Percentiles rank a stretch among this genome's conserved stretches.
These are phyloP conservation scores for Ophiostoma sp. DNA, from an alignment of 2,329 filamentous ascomycete genomes.

Conservation along the genomic window DNA sequence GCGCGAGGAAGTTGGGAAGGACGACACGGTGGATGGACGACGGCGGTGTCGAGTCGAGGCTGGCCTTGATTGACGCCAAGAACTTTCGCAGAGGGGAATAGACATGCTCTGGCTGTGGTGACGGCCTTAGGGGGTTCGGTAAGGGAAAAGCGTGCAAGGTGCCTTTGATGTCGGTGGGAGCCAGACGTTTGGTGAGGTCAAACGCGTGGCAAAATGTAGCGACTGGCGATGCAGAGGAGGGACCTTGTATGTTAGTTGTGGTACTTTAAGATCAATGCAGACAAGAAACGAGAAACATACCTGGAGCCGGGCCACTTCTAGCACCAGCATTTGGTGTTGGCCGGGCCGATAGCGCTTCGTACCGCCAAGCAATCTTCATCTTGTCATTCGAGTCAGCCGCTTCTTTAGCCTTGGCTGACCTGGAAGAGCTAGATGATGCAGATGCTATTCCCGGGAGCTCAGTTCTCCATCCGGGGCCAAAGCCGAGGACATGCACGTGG, in stretches of 20 bases:
- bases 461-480: conserved; percentile 72
- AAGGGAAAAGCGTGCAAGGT: conserved; percentile 48
- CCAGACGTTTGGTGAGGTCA: conserved; percentile 62
- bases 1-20: conserved; percentile 79
- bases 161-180: conserved; percentile 44
- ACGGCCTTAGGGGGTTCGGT: conserved; percentile 38
- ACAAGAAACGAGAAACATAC: not conserved
- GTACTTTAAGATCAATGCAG: not conserved
- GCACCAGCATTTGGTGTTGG: not conserved
- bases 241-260: not conserved
- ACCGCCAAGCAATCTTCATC: conserved; percentile 99
- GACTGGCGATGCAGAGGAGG: not conserved
- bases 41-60: conserved; percentile 52
- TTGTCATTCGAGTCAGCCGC: conserved; percentile 53
- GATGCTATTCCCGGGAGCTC: conserved; percentile 70
- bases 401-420: conserved; percentile 37
- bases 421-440: conserved; percentile 34
- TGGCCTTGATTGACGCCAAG: conserved; percentile 51
- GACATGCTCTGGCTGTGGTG: conserved; percentile 23
- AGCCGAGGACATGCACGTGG: conserved; percentile 75
- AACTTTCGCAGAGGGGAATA: conserved; percentile 59
- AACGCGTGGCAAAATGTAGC: conserved; percentile 63
- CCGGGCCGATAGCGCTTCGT: conserved; percentile 62
- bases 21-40: conserved; percentile 71
- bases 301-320: not conserved